Evolutionary conservation across 129 eudicot genomes (phyloP).

Genomic region (sunflower (Helianthus annuus)): DNA sequence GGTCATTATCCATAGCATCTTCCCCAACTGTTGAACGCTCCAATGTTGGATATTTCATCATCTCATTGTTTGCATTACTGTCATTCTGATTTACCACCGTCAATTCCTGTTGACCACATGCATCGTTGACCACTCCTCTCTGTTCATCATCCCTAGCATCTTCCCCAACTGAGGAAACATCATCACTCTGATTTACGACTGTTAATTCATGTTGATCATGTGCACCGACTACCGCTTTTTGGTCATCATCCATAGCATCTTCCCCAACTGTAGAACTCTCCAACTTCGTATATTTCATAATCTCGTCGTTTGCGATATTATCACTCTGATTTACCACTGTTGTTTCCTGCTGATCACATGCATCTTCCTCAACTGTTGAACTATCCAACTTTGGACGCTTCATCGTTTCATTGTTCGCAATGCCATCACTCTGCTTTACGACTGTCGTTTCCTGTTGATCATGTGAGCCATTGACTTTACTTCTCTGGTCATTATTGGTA

Average conservation of each 20-base stretch:
- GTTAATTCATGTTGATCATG: constrained; percentile 22
- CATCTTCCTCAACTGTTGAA: constrained; percentile 16
- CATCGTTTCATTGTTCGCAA: constrained; percentile 13
- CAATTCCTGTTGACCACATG: constrained; percentile 20
- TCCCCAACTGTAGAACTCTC: constrained; percentile 28
- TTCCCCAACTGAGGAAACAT: constrained; percentile 18
- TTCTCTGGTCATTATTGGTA: constrained; percentile 19
- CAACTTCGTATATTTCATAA: constrained; percentile 34
- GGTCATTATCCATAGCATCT: neutral
- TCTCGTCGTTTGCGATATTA: constrained; percentile 28
- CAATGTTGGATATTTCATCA: constrained; percentile 33
- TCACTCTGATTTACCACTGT: constrained; percentile 11
- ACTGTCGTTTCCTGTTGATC: constrained; percentile 20
- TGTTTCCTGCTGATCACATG: constrained; percentile 17
- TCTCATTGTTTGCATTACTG: constrained; percentile 15
- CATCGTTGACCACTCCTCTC: neutral
- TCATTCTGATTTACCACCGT: constrained; percentile 13
- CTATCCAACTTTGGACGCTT: constrained; percentile 36
- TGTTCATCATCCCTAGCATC: neutral
- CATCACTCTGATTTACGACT: constrained; percentile 17
- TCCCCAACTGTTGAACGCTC: constrained; percentile 29
- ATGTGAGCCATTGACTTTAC: constrained; percentile 16
- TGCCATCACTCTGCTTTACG: constrained; percentile 15
- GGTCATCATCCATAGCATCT: neutral
- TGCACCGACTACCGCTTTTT: neutral